Evolutionary conservation across 2,329 filamentous ascomycete genomes (phyloP).

Genomic region (Penicillium sp.): DNA sequence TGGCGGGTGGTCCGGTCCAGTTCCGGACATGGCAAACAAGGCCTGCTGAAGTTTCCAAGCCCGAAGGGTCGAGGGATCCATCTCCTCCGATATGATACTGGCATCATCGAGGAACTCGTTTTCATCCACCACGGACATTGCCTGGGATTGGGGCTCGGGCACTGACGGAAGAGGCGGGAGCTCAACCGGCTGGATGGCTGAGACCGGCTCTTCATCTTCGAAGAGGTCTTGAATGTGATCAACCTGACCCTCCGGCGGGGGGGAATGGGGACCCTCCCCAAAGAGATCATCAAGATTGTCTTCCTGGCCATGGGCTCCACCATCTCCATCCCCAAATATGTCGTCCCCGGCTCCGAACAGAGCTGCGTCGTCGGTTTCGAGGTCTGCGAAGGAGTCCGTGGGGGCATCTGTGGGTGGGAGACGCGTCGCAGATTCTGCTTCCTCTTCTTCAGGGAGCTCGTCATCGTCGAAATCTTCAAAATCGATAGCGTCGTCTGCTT

Average conservation of each 20-base stretch:
- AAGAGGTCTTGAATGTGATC: constrained; percentile 35
- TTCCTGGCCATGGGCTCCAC: constrained; percentile 26
- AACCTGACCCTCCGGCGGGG: constrained; percentile 28
- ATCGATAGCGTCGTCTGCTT: constrained; percentile 89
- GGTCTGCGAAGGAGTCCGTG: constrained; percentile 32
- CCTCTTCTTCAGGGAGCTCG: constrained; percentile 70
- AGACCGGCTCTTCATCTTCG: constrained; percentile 26
- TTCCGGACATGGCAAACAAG: constrained; percentile 47
- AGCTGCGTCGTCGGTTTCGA: constrained; percentile 41
- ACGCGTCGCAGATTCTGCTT: constrained; percentile 10
- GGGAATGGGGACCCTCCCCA: constrained; percentile 44
- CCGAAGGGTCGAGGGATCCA: constrained; percentile 42
- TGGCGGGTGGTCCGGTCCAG: constrained; percentile 60
- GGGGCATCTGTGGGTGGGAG: constrained; percentile 56
- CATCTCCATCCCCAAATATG: constrained; percentile 26
- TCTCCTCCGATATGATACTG: constrained; percentile 35
- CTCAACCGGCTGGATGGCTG: constrained; percentile 18
- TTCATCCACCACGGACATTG: constrained; percentile 30
- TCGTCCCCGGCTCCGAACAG: constrained; percentile 27
- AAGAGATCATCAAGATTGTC: constrained; percentile 52
- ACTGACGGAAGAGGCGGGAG: constrained; percentile 18
- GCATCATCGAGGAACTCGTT: constrained; percentile 24
- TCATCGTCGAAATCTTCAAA: constrained; percentile 91
- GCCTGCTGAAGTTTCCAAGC: constrained; percentile 49
- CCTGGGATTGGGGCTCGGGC: constrained; percentile 18